A percentile compares a stretch with the other conserved stretches of the same genome.
Evolutionary conservation across 352 stramenopile genomes (phyloP).

Genomic region (Bremia lactucae): DNA sequence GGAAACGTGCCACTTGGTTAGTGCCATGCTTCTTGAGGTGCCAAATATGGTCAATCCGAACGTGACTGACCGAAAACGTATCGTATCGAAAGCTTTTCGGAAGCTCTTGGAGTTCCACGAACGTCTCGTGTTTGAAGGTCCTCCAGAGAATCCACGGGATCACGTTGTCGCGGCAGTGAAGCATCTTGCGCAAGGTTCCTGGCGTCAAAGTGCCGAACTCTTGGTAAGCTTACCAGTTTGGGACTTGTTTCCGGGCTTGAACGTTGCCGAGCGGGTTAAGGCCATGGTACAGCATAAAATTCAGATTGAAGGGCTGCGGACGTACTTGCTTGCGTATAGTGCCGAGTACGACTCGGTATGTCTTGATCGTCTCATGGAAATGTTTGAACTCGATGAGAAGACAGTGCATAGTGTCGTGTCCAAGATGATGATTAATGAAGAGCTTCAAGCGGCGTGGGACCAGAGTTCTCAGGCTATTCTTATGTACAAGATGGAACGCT

Average conservation of each 20-base stretch:
- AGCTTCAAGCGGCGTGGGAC: constrained; percentile 96
- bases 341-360: constrained; percentile 94
- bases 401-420: constrained; percentile 96
- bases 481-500: constrained; percentile 91
- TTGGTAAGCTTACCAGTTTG: constrained; percentile 89
- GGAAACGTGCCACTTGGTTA: constrained; percentile 95
- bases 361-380: constrained; percentile 89
- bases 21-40: constrained; percentile 97
- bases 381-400: constrained; percentile 95
- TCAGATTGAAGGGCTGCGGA: constrained; percentile 93
- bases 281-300: constrained; percentile 90
- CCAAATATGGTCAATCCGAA: constrained; percentile 92
- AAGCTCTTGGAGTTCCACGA: constrained; percentile 87
- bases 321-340: constrained; percentile 94
- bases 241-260: constrained; percentile 89
- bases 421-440: constrained; percentile 99
- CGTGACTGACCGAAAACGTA: constrained; percentile 69
- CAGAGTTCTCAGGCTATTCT: constrained; percentile 95
- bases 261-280: constrained; percentile 75
- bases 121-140: constrained; percentile 92
- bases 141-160: constrained; percentile 95
- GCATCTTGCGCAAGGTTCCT: constrained; percentile 91
- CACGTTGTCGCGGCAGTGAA: constrained; percentile 95
- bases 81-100: constrained; percentile 93
- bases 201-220: constrained; percentile 86